Percentiles rank a stretch among this genome's conserved stretches.
These are phyloP conservation scores for Quercus engelmannii DNA, from an alignment of 306 rosid genomes.

Conservation along the genomic window DNA sequence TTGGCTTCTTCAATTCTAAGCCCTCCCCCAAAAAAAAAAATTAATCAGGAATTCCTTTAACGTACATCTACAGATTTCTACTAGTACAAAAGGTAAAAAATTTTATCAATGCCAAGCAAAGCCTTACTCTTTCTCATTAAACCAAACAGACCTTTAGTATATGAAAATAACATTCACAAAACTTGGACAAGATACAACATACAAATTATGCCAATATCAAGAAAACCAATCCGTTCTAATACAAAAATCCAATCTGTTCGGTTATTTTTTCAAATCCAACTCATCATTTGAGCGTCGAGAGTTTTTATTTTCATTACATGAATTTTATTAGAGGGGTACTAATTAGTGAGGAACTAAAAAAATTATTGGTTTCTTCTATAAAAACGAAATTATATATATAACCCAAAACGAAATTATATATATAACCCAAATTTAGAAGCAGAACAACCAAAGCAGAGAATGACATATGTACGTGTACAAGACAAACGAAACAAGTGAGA, in stretches of 20 bases:
- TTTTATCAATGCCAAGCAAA: too few species aligned
- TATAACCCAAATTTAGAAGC: not conserved
- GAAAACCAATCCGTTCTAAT: not conserved
- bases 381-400: not conserved
- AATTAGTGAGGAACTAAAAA: not conserved
- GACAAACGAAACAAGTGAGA: not conserved
- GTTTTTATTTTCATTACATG: too few species aligned
- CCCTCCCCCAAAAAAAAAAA: too few species aligned
- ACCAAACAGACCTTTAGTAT: not conserved
- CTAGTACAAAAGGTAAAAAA: too few species aligned
- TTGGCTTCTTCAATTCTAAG: conserved; percentile 6
- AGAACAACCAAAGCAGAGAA: not conserved
- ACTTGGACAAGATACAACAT: not conserved
- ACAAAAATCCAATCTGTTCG: not conserved
- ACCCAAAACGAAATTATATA: not conserved
- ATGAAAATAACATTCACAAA: not conserved
- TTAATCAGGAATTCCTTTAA: not conserved
- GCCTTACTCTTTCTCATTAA: not conserved
- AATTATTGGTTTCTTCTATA: not conserved
- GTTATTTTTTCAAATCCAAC: not conserved
- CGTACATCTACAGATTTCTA: too few species aligned
- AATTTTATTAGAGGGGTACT: too few species aligned
- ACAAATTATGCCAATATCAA: not conserved
- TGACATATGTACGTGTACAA: not conserved
- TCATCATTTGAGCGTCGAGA: not conserved